Base-by-base conservation (phyloP, 495 filamentous ascomycete species). In the Annulohypoxylon bovei region DNA sequence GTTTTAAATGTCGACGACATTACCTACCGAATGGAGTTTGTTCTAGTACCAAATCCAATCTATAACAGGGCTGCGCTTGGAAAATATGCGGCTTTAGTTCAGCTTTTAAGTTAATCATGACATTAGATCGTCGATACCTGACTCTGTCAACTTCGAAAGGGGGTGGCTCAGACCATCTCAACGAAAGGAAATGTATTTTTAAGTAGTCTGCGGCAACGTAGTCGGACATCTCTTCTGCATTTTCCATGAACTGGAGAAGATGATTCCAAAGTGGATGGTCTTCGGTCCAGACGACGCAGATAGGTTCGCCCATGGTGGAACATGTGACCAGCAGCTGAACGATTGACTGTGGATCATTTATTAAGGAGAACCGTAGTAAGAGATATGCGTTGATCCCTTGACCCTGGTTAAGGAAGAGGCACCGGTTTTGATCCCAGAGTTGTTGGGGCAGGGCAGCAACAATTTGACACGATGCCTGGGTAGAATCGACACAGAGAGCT, bases 171-270 rank as follows among this genome's bases (percentile, higher is more conserved):
- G 60, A 14, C 1, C 0, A 1, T 1, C 14, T 11, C 30, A n/a
- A 6, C 40, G 46, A 20, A 18, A 44, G 33, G 6, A 54, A 23
- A 6, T 44, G 7, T 20, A 39, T 4, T 39, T 35, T 44, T 22
- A 63, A 39, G 4, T 53, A 54, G n/a, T 54, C 60, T 20, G 46
- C 46, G 9, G 47, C 35, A n/a, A 63, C 47, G n/a, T 63, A 63
- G 16, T 63, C 35, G 33, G 35, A 42, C 12, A 63, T 18, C 42
- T 53, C 60, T 1, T 12, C 54, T 0, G 20, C 25, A 6, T 18
- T 42, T 5, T 54, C 8, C 23, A 63, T 42, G 23, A 40, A 63
- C 12, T 42, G 33, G 22, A 20, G 16, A n/a, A 14, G 9, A 14
- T 22, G 5, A 2, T 32, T 14, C 20, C 35, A 44, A 9, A 14